phyloP scores from a whole-genome alignment of 345 rosid genomes.

The Atalantia buxifolia region DNA sequence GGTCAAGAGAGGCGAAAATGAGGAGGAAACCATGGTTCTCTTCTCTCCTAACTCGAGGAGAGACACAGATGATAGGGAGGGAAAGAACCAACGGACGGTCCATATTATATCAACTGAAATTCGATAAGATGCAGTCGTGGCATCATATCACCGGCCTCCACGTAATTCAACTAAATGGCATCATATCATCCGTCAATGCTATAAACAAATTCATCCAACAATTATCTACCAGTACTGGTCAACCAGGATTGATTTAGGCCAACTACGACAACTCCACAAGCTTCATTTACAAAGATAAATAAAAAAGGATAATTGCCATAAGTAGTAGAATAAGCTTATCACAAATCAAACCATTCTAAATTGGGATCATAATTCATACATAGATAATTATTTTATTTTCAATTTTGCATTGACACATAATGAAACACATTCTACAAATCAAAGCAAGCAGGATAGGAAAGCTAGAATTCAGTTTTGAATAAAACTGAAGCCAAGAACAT shows the following conservation, averaged over 20 bases:
- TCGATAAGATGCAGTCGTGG: slow-evolving; percentile 1
- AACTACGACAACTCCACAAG: no score
- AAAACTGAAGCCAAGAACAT: neutral
- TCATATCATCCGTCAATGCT: no score
- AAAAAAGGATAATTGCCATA: no score
- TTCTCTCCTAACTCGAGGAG: slow-evolving; percentile 9
- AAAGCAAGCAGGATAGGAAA: neutral
- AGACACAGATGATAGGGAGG: neutral
- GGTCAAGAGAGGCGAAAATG: slow-evolving; percentile 24
- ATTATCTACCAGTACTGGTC: no score
- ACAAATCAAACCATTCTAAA: neutral
- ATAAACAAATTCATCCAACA: no score
- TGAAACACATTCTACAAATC: neutral
- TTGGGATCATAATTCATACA: neutral
- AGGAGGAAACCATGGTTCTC: slow-evolving; percentile 33
- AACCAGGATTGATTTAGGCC: no score
- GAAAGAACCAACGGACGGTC: slow-evolving; percentile 26
- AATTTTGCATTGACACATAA: neutral
- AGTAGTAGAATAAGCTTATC: neutral
- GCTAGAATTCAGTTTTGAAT: neutral
- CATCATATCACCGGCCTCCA: neutral
- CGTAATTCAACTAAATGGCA: neutral
- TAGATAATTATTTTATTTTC: no score
- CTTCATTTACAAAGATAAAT: neutral
- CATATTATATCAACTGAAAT: slow-evolving; percentile 7